These are phyloP conservation scores for Stereocaulon alpinum DNA, from an alignment of 495 filamentous ascomycete genomes.

Conservation along the genomic window DNA sequence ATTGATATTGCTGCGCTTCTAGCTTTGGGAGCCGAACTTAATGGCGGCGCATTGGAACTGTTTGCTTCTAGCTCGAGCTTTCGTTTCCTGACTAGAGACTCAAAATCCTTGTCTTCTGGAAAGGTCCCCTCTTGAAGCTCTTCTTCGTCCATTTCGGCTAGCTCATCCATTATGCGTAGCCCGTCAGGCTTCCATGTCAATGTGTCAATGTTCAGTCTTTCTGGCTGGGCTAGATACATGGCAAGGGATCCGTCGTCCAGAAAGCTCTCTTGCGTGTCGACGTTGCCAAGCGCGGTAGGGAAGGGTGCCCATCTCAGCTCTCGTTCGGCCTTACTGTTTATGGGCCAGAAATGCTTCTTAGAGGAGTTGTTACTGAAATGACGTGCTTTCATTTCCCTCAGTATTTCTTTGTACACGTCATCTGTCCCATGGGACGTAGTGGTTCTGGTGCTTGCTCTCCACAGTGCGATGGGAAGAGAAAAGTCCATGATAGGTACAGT, in stretches of 20 bases:
- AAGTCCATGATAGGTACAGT: constrained; percentile 52
- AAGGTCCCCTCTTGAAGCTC: constrained; percentile 31
- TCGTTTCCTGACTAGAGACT: constrained; percentile 22
- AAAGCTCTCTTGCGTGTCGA: constrained; percentile 27
- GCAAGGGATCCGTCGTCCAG: constrained; percentile 23
- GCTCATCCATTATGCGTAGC: constrained; percentile 39
- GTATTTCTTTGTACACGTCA: constrained; percentile 61
- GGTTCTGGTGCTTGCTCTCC: constrained; percentile 33
- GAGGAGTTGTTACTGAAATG: constrained; percentile 46
- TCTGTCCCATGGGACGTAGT: constrained; percentile 76
- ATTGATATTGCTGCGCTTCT: background rate
- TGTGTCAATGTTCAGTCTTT: constrained; percentile 24
- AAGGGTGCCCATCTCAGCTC: constrained; percentile 32
- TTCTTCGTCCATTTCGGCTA: constrained; percentile 38
- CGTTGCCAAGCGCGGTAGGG: constrained; percentile 24
- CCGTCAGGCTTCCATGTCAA: constrained; percentile 43
- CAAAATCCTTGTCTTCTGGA: constrained; percentile 21
- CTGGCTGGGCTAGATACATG: constrained; percentile 20
- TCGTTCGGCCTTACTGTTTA: constrained; percentile 13
- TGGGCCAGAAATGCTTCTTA: constrained; percentile 14
- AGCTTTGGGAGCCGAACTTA: background rate
- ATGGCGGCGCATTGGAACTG: background rate
- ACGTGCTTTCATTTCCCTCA: constrained; percentile 74
- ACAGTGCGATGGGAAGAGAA: constrained; percentile 43
- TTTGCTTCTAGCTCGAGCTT: constrained; percentile 15